These are phyloP conservation scores for Exophiala xenobiotica DNA, from an alignment of 2,329 filamentous ascomycete genomes.

Conservation along the genomic window DNA sequence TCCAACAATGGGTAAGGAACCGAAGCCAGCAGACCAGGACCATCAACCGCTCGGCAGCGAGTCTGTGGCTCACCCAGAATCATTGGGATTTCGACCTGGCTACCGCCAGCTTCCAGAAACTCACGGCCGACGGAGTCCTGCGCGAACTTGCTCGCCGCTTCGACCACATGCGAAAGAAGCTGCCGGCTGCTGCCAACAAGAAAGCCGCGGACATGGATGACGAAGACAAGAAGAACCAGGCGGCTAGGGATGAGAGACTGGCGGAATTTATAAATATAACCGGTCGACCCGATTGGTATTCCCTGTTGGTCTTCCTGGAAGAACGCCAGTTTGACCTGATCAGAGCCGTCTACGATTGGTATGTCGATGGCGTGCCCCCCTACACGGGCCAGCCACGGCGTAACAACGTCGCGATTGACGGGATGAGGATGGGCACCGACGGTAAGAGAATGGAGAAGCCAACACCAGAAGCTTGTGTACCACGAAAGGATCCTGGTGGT, in stretches of 20 bases:
- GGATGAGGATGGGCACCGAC: not conserved
- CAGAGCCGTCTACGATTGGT: slow-evolving; percentile 14
- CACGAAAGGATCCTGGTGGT: not conserved
- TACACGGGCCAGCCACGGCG: not conserved
- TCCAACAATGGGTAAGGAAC: not conserved
- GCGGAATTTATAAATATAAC: slow-evolving; percentile 22
- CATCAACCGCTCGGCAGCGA: slow-evolving; percentile 11
- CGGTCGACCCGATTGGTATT: slow-evolving; percentile 19
- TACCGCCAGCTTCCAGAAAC: not conserved
- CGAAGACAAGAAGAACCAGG: not conserved
- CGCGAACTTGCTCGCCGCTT: not conserved
- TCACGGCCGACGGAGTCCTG: not conserved
- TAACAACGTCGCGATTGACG: no score
- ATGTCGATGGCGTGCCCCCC: slow-evolving; percentile 1
- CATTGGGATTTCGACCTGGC: slow-evolving; percentile 7
- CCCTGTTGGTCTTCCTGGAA: slow-evolving; percentile 6
- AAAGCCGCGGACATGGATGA: not conserved
- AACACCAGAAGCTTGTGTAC: not conserved
- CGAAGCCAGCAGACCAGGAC: not conserved
- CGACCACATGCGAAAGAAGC: not conserved
- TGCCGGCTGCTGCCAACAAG: not conserved
- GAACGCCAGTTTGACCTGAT: slow-evolving; percentile 15
- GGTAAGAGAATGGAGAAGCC: not conserved
- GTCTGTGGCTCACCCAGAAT: slow-evolving; percentile 11
- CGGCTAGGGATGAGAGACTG: slow-evolving; percentile 21